Conservation (phyloP, 2,329 filamentous ascomycete species). For the Verticillium tricorpus region DNA sequence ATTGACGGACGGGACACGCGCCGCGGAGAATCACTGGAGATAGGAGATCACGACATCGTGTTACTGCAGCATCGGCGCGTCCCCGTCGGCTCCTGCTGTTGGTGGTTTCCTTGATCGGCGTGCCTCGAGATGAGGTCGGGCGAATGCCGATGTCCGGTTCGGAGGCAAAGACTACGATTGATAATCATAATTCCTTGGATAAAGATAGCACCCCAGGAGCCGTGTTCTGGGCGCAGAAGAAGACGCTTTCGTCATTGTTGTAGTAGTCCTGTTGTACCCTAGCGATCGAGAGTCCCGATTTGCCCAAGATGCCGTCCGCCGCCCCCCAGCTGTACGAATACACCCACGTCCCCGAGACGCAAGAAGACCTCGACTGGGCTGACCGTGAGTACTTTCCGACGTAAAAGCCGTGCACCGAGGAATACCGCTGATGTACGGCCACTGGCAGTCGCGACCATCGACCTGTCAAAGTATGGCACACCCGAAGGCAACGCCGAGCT, state of each 20-base stretch:
- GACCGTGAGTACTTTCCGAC: conserved; percentile 20
- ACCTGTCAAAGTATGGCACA: conserved; percentile 25
- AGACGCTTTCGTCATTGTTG: neutral
- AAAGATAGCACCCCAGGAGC: neutral
- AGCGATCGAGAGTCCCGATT: neutral
- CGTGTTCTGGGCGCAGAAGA: neutral
- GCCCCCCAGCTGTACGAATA: conserved; percentile 25
- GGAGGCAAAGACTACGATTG: neutral
- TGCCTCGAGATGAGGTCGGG: neutral
- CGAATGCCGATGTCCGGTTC: neutral
- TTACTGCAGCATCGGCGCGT: neutral
- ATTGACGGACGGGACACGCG: neutral
- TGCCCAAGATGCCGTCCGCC: conserved; percentile 24
- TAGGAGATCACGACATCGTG: neutral
- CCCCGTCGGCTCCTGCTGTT: neutral
- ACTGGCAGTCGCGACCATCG: conserved; percentile 30
- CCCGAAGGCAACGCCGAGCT: conserved; percentile 21
- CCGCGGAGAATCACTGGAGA: neutral
- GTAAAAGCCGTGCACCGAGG: too few relatives aligned
- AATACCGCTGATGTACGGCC: neutral
- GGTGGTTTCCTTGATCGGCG: neutral
- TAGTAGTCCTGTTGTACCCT: neutral
- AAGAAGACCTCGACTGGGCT: conserved; percentile 31
- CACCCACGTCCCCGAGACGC: conserved; percentile 28
- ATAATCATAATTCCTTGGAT: neutral